Conservation (phyloP, 805 yeast species). For the Barnettozyma wickerhamii region DNA sequence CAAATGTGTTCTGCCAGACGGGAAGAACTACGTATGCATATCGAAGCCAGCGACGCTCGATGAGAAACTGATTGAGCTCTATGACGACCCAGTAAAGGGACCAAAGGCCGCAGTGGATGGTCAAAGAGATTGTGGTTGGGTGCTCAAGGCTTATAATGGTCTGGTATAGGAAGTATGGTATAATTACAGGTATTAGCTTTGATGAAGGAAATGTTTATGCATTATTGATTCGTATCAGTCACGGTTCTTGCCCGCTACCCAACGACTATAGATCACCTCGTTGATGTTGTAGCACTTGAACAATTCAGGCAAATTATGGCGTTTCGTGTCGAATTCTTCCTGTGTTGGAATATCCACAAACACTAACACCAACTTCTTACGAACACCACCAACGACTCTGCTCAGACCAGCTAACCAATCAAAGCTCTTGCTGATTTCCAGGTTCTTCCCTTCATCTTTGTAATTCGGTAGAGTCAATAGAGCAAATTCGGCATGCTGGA, state of each 20-base stretch:
- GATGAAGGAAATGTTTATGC: no score
- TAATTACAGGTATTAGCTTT: no score
- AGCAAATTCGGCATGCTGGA: constrained; percentile 89
- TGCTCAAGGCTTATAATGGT: constrained; percentile 64
- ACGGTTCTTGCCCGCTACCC: constrained; percentile 83
- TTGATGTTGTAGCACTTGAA: constrained; percentile 46
- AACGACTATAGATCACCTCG: constrained; percentile 70
- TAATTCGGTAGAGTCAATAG: constrained; percentile 44
- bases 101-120: constrained; percentile 43
- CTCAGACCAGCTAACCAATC: constrained; percentile 64
- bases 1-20: constrained; percentile 72
- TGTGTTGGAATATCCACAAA: constrained; percentile 55
- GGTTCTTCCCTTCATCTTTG: constrained; percentile 27
- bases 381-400: constrained; percentile 84
- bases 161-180: constrained; percentile 23
- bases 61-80: constrained; percentile 27
- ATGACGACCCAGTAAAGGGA: constrained; percentile 45
- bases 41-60: constrained; percentile 66
- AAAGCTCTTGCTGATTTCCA: constrained; percentile 34
- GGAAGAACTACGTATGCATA: constrained; percentile 67
- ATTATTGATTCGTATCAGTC: no score
- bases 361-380: constrained; percentile 66
- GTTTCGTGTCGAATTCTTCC: constrained; percentile 25
- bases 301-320: constrained; percentile 28
- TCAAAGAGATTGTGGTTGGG: constrained; percentile 84